Base-by-base conservation (phyloP, 805 yeast species). In the Lachancea nothofagi region DNA sequence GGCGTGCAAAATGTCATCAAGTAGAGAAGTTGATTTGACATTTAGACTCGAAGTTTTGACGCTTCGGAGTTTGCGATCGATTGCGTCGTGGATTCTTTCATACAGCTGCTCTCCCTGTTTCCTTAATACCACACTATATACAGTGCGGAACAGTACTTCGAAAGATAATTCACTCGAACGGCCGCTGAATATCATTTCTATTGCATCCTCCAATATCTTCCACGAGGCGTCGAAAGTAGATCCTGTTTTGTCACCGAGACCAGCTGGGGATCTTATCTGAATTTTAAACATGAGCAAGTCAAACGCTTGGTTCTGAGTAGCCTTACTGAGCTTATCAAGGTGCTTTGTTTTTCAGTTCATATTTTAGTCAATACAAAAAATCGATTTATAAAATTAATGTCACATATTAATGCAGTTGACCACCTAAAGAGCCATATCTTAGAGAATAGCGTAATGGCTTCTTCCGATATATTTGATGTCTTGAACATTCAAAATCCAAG, bases 61-160 rank as follows among this genome's bases (percentile, higher is more conserved):
- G 52, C 51, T 47, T 45, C 62, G 50, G 7, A 84, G 57, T 53
- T 78, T 80, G 2, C 52, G 49, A 4, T 66, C 61, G 3, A 85
- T 69, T 18, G 75, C 62, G 3, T 45, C 50, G 20, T 71, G 61
- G 10, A 83, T 84, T 25, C 77, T 72, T 9, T 76, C 80, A 51
- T 85, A 86, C 1, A 85, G 62, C 49, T 67, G 67, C 28, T 71
- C 77, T 7, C 93, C 93, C 46, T 69, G 71, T 50, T 82, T 85
- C 41, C 81, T 67, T 22, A 87, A 62, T 2, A 87, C 95, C 33
- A 87, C 53, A 23, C 78, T 76, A 57, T 88, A 88, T 0, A 94
- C 84, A 19, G 78, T 77, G 38, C 94, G 66, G 58, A 89, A 89
- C 0, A 88, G 68, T 48, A 80, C 85, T 52, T 88, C 96, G 55